phyloP scores from a whole-genome alignment of 768 basidiomycete species.

The Mycena polygramma region DNA sequence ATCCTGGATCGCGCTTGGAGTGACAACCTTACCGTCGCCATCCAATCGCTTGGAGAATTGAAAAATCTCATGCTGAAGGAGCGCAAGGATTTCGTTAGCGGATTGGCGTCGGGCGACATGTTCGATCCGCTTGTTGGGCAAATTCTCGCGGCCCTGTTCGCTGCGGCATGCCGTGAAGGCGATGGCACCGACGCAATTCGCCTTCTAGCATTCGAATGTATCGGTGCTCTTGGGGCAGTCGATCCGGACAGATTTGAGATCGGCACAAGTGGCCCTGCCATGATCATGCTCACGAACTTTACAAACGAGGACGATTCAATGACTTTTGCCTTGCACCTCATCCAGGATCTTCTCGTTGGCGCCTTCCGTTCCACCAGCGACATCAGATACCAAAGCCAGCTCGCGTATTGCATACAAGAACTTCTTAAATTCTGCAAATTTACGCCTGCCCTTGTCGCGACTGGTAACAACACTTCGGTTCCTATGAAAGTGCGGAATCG shows the following conservation, averaged over 20 bases:
- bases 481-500: constrained; percentile 76
- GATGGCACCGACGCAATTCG: constrained; percentile 79
- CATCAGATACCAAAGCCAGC: constrained; percentile 88
- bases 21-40: constrained; percentile 84
- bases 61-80: constrained; percentile 69
- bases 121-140: constrained; percentile 85
- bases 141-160: constrained; percentile 75
- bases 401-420: constrained; percentile 95
- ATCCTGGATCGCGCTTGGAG: constrained; percentile 81
- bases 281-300: constrained; percentile 87
- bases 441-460: constrained; percentile 76
- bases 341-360: constrained; percentile 86
- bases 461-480: constrained; percentile 63
- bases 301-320: constrained; percentile 81
- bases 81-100: constrained; percentile 65
- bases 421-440: constrained; percentile 90
- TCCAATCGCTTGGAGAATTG: constrained; percentile 82
- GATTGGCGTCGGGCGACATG: constrained; percentile 84
- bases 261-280: constrained; percentile 65
- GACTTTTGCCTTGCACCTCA: constrained; percentile 87
- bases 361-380: constrained; percentile 96
- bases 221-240: constrained; percentile 92
- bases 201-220: constrained; percentile 86
- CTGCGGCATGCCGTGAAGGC: constrained; percentile 81
- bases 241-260: constrained; percentile 95